Evolutionary conservation across 2,329 filamentous ascomycete genomes (phyloP).

Genomic region (Beauveria scarabaeidicola): DNA sequence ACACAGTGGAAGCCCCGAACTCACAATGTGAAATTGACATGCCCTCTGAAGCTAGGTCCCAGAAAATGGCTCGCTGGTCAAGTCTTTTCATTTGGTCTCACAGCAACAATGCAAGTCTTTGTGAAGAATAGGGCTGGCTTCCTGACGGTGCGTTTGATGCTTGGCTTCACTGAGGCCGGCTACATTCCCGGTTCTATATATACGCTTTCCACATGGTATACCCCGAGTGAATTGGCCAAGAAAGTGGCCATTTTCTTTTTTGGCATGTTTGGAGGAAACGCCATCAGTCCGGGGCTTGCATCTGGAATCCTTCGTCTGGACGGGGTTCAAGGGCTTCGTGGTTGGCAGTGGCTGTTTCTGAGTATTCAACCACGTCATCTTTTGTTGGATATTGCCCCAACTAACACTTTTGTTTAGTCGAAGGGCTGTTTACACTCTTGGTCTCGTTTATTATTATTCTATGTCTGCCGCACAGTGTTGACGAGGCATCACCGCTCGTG

Average conservation of each 20-base stretch:
- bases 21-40: background rate
- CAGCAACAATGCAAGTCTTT: constrained; percentile 37
- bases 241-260: constrained; percentile 44
- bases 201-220: constrained; percentile 44
- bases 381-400: background rate
- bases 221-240: constrained; percentile 34
- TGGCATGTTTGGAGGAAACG: constrained; percentile 43
- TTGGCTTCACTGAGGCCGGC: constrained; percentile 41
- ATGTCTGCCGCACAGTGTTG: background rate
- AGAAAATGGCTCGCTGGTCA: constrained; percentile 41
- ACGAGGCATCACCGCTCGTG: constrained; percentile 22
- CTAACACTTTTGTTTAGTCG: background rate
- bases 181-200: constrained; percentile 45
- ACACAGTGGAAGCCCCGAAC: background rate
- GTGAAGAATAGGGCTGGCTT: constrained; percentile 35
- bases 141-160: constrained; percentile 32
- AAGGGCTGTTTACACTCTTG: background rate
- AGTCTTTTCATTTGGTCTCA: constrained; percentile 38
- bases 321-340: constrained; percentile 29
- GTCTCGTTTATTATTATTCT: background rate
- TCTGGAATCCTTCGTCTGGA: constrained; percentile 39
- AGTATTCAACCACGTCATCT: constrained; percentile 20
- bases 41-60: constrained; percentile 29
- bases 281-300: constrained; percentile 39
- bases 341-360: constrained; percentile 45